These are phyloP conservation scores for Calonectria pauciramosa DNA, from an alignment of 2,329 filamentous ascomycete genomes.

Conservation along the genomic window DNA sequence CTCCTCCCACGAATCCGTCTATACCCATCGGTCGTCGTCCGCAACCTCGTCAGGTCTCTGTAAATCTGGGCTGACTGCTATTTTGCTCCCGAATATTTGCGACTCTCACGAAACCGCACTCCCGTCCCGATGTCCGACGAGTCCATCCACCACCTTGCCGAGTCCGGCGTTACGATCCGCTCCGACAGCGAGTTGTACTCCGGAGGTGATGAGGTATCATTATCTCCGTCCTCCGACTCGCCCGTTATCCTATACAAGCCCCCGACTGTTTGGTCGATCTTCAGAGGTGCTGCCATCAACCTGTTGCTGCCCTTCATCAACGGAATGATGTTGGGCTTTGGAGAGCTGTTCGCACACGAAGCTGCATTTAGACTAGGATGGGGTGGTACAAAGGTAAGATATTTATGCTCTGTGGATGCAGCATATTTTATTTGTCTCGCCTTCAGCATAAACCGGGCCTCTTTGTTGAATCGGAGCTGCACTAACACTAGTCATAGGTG, in stretches of 20 bases:
- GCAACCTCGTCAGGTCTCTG: not conserved
- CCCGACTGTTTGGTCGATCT: conserved; percentile 86
- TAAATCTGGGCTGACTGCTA: not conserved
- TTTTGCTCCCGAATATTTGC: not conserved
- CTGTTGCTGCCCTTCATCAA: conserved; percentile 96
- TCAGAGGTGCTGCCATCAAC: conserved; percentile 94
- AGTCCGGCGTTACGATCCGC: conserved; percentile 82
- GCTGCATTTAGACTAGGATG: conserved; percentile 93
- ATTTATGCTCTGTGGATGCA: not conserved
- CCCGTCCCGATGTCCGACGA: conserved; percentile 56
- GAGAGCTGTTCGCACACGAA: conserved; percentile 96
- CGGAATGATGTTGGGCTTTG: conserved; percentile 97
- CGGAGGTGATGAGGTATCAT: conserved; percentile 72
- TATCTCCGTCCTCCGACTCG: conserved; percentile 73
- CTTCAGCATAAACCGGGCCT: not conserved
- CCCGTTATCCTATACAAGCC: conserved; percentile 89
- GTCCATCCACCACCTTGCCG: conserved; percentile 69
- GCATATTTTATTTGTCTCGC: not conserved
- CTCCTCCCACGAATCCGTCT: conserved; percentile 8
- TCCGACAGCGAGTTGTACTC: conserved; percentile 90
- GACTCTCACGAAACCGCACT: not conserved
- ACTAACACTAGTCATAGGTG: conserved; percentile 56
- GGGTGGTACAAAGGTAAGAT: conserved; percentile 89
- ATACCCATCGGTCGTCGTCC: not conserved
- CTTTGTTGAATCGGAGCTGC: not conserved